Evolutionary conservation across 2,329 filamentous ascomycete genomes (phyloP), one percentile per base, ranked within the genome.

Genomic region (Ceratocystis cacaofunesta): DNA sequence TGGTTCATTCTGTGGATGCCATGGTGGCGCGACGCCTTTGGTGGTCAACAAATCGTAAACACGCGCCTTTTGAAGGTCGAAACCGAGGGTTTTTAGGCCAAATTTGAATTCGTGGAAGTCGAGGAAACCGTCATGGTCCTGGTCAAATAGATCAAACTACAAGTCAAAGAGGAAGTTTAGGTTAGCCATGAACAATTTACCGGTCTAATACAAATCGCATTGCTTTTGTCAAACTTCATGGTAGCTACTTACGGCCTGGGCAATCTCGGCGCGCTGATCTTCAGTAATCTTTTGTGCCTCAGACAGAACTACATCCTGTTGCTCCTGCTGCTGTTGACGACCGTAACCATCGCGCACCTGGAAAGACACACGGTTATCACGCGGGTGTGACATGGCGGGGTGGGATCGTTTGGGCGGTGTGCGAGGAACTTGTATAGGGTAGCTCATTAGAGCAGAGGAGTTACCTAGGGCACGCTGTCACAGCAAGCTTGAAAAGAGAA

Each of bases 71-170:
- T 90, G 83, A 62, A 96, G 80, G 72, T 95, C 90, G 78, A 97
- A 97, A 69, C 94, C 94, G 1, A 99, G 85, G 2, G 94, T 94
- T 74, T 95, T 94, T 71, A 97, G 86, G 68, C 92, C 91, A 77
- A 97, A 94, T 76, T 94, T 92, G 74, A 97, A 89, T 77, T 99
- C 94, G 78, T 97, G 94, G 79, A 96, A 97, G 78, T 97, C 92
- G 73, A 99, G 90, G 75, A 89, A 86, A 60, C 86, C 84, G 78
- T 97, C 68, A 36, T 67, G 67, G 63, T 69, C 68, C 61, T 69
- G 68, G 61, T 69, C 68, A 36, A 69, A 69, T 15, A 69, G 61
- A 36, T 68, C 65, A 63, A 69, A 69, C 68, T 69, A 64, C 7
- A 50, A 25, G n/a, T 2, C 25, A 17, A 6, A 19, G 17, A 25